Evolutionary conservation across 306 rosid species (phyloP).

Genomic region (Acacia melanoxylon): DNA sequence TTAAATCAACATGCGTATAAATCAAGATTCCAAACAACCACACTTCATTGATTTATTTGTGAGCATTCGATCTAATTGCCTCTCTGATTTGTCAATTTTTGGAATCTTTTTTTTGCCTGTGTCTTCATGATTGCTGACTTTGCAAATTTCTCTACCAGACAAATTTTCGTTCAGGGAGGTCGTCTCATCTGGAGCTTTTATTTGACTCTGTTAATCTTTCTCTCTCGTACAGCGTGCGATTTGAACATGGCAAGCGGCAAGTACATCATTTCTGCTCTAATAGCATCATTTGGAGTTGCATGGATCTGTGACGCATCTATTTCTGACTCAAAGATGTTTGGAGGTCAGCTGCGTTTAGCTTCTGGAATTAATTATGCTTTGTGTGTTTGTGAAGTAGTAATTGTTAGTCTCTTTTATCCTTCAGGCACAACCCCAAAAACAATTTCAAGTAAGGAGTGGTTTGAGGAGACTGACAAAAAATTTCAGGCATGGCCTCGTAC

Average conservation of each 20-base stretch:
- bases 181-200: slow-evolving; percentile 10
- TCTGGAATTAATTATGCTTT: background rate
- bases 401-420: slow-evolving; percentile 15
- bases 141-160: background rate
- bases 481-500: slow-evolving; percentile 92
- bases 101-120: background rate
- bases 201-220: background rate
- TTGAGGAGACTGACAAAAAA: slow-evolving; percentile 83
- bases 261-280: slow-evolving; percentile 40
- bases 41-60: background rate
- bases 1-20: too few species aligned
- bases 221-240: slow-evolving; percentile 22
- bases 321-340: slow-evolving; percentile 73
- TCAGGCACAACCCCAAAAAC: slow-evolving; percentile 71
- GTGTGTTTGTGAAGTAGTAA: slow-evolving; percentile 21
- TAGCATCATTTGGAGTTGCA: slow-evolving; percentile 62
- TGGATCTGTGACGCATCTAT: slow-evolving; percentile 44
- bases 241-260: slow-evolving; percentile 54
- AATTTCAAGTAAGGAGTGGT: slow-evolving; percentile 67
- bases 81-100: background rate
- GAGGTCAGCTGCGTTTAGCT: slow-evolving; percentile 47
- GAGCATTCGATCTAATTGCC: background rate
- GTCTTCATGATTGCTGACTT: background rate
- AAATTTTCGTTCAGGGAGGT: background rate
- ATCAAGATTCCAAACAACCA: too few species aligned